phyloP scores from a whole-genome alignment of 805 yeast genomes.

The Candida namnaoensis region DNA sequence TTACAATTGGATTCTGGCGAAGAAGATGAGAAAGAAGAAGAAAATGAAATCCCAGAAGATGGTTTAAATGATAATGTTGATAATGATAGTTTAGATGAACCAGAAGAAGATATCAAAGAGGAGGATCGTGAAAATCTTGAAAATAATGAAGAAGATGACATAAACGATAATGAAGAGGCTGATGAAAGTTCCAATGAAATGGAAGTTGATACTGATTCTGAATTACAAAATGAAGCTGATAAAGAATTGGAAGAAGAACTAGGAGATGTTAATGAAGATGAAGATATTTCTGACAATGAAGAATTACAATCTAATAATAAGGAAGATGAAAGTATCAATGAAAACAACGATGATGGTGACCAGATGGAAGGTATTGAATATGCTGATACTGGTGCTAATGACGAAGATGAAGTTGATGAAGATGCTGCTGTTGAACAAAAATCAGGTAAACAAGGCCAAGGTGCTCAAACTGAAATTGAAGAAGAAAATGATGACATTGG shows the following conservation, averaged over 20 bases:
- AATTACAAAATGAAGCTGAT: constrained; percentile 16
- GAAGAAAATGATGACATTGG: constrained; percentile 65
- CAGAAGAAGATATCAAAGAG: constrained; percentile 22
- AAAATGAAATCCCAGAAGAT: constrained; percentile 24
- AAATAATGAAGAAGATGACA: no score
- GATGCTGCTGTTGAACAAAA: constrained; percentile 55
- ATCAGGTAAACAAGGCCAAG: constrained; percentile 52
- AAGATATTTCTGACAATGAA: constrained; percentile 22
- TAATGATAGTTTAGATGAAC: constrained; percentile 11
- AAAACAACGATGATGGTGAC: constrained; percentile 31
- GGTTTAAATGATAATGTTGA: constrained; percentile 24
- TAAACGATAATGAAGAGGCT: no score
- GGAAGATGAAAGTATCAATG: constrained; percentile 25
- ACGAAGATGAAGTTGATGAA: constrained; percentile 37
- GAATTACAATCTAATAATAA: constrained; percentile 18
- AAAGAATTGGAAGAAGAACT: constrained; percentile 17
- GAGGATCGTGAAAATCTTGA: constrained; percentile 3
- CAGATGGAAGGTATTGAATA: constrained; percentile 49
- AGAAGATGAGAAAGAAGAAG: constrained; percentile 43
- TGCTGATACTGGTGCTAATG: constrained; percentile 30
- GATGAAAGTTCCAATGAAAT: no score
- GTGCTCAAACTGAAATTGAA: constrained; percentile 45
- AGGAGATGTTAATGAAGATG: constrained; percentile 17
- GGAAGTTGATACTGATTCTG: neutral
- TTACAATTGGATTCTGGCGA: constrained; percentile 80